Percentiles rank a stretch among this genome's conserved stretches.
Conservation (phyloP, 2,329 filamentous ascomycete genomes). For the Bipolaris cookei region DNA sequence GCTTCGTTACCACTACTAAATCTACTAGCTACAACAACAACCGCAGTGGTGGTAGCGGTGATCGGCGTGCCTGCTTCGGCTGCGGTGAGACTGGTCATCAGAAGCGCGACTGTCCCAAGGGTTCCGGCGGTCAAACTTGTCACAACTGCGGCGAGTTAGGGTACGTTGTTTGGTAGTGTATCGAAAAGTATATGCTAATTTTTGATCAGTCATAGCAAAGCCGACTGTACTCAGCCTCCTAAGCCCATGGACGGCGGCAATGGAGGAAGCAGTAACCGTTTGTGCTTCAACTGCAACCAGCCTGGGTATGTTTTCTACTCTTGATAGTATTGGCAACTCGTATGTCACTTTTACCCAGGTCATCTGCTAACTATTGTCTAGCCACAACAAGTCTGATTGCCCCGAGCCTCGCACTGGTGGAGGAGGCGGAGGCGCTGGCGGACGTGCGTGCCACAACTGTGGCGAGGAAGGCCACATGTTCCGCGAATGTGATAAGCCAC, state of each 20-base stretch:
- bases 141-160: slow-evolving; percentile 42
- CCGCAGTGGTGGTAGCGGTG: slow-evolving; percentile 19
- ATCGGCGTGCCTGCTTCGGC: slow-evolving; percentile 31
- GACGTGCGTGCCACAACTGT: slow-evolving; percentile 39
- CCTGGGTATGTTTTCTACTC: slow-evolving; percentile 21
- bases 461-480: slow-evolving; percentile 36
- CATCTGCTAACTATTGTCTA: slow-evolving; percentile 5
- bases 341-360: too few species aligned
- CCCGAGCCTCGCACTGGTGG: slow-evolving; percentile 26
- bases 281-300: slow-evolving; percentile 33
- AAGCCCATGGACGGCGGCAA: slow-evolving; percentile 22
- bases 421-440: slow-evolving; percentile 22
- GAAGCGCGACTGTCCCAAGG: slow-evolving; percentile 30
- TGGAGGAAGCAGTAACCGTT: slow-evolving; percentile 21
- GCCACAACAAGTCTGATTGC: slow-evolving; percentile 39
- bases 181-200: slow-evolving; percentile 1
- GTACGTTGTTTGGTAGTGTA: slow-evolving; percentile 7
- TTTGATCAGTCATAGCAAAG: slow-evolving; percentile 26
- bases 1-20: slow-evolving; percentile 10
- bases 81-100: slow-evolving; percentile 33
- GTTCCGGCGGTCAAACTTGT: slow-evolving; percentile 28
- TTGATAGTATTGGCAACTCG: background rate
- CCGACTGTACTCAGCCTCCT: slow-evolving; percentile 32
- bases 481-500: slow-evolving; percentile 36
- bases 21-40: slow-evolving; percentile 13